Base-by-base conservation (phyloP, 140 eudicot genomes). In the Flaveria floridana region DNA sequence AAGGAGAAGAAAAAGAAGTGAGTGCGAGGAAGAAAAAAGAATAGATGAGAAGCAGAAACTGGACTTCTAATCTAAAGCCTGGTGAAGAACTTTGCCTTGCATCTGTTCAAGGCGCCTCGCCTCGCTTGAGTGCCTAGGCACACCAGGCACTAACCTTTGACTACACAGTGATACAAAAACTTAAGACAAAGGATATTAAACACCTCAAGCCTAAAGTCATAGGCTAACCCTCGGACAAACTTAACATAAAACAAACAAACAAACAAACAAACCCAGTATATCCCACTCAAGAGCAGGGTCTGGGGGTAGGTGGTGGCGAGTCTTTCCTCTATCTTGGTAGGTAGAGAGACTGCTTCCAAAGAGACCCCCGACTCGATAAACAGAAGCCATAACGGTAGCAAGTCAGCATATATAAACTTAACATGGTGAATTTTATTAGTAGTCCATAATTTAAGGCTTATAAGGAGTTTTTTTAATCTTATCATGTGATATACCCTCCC, bases 181-280 rank as follows among this genome's bases (percentile, higher is more conserved):
- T 6, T 14, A 62, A 12, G 20, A n/a, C 28, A 7, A 23, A 25
- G 41, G 41, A 59, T 25, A 59, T 39, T 25, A 15, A 25, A 59
- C 66, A 59, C 19, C 15, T 14, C 66, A 15, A 23, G 62, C 26
- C 63, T 48, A 28, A 34, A 64, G 16, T 64, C 21, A 64, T 13
- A 14, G 23, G 47, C 69, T 64, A 30, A 64, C 69, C 47, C 23
- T 64, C 47, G n/a, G 15, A 63, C 30, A n/a, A 64, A 64, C 69
- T 15, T 64, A 34, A 6, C 25, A 64, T 64, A n/a, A n/a, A n/a
- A n/a, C n/a, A n/a, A n/a, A n/a, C n/a, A n/a, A n/a, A n/a, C n/a
- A n/a, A n/a, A n/a, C n/a, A n/a, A n/a, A n/a, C n/a, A n/a, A n/a
- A n/a, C n/a, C n/a, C n/a, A n/a, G n/a, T n/a, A n/a, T n/a, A n/a